Evolutionary conservation across 2,329 filamentous ascomycete species (phyloP), one percentile per base, ranked within the genome.

Genomic region (Ascochyta clinopodiicola): DNA sequence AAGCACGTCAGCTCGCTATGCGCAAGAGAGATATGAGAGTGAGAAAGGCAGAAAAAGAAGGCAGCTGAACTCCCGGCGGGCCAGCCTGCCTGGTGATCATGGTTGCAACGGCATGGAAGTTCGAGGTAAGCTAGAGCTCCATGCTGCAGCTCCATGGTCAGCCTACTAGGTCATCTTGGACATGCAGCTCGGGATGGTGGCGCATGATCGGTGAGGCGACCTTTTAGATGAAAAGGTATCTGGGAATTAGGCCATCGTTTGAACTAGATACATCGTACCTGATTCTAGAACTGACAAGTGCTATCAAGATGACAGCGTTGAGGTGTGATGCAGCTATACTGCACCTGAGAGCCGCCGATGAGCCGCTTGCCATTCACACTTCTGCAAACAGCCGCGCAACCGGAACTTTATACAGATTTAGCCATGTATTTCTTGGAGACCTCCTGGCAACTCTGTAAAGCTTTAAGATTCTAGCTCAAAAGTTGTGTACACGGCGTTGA

Each of bases 141-240:
- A 66, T 57, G 60, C 59, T 68, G 62, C 68, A 68, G 49, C 52
- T 57, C 53, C 60, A 55, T 60, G 62, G 61, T 66, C 64, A 68
- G 67, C 66, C 61, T 61, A 57, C 57, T 66, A 67, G 68, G 67
- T 70, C 63, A 68, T 69, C 54, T 43, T 50, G 49, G 68, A 62
- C 63, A 37, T 45, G 42, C 46, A 67, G 56, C 64, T 66, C 56
- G 46, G 59, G 56, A 58, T 56, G 57, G 58, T 44, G 42, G 51
- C 51, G 58, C 63, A 61, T 62, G 38, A 66, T 63, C 46, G 57
- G 55, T 60, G 34, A 48, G 46, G 43, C 39, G 24, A n/a, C 19
- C 38, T 15, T 44, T 40, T 40, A 57, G 35, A n/a, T 40, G 17
- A 17, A n/a, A 35, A 32, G 22, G 21, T n/a, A 51, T 29, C 10